Base-by-base conservation (phyloP, 768 basidiomycete genomes). In the Amanita thiersii region DNA sequence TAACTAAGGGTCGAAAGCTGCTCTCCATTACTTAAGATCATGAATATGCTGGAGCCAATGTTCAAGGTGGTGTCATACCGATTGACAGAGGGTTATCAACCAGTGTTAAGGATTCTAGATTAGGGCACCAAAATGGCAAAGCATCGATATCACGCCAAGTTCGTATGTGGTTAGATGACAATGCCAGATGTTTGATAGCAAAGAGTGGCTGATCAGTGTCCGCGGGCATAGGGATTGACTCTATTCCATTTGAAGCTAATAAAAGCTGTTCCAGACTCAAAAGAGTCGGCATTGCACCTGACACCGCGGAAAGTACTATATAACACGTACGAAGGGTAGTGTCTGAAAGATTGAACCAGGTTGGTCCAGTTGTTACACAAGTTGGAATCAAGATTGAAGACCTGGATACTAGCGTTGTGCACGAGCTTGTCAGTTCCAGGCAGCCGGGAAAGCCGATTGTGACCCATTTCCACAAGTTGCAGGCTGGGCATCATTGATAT, bases 321-420 rank as follows among this genome's bases (percentile, higher is more conserved):
- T 19, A 11, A 19, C 35, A 63, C 66, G 48, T 63, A 84, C 83
- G 54, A 59, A 4, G 63, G 50, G 51, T 74, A 73, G 18, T 58
- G 52, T 10, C 49, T 48, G 31, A 84, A 49, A 20, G 75, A 65
- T 23, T 58, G 44, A 46, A 65, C 72, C 6, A 73, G 61, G 38
- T 69, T 57, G 28, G 46, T 44, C 84, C 86, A 89, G 51, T 77
- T 64, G 7, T 52, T 48, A 38, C 82, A 70, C 17, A 59, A 40
- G 63, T 91, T 91, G 43, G 69, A 66, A 52, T 88, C 86, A 29
- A 91, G 62, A 58, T 90, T 89, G 43, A 90, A 54, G 23, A 62
- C 62, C 36, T 66, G 57, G 33, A 88, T 51, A 38, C 61, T 44
- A 5, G 58, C 53, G 47, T 21, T 43, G 38, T 28, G 7, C 6